Percentiles rank a stretch among this genome's conserved stretches.
These are phyloP conservation scores for Haematococcus sp. DNA, from an alignment of 139 green algal genomes.

Conservation along the genomic window DNA sequence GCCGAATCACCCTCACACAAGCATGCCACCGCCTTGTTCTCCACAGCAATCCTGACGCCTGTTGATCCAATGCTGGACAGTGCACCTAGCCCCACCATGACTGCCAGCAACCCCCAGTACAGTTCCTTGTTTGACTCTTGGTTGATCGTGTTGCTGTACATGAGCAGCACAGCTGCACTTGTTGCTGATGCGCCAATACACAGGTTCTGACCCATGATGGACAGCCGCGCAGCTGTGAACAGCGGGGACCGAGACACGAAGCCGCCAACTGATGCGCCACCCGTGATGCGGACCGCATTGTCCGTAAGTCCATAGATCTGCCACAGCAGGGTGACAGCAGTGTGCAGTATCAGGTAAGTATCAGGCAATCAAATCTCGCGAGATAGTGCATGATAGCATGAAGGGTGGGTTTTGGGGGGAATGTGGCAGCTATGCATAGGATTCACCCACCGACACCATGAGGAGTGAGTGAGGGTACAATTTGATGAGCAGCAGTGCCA, in stretches of 20 bases:
- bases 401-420: too few species aligned
- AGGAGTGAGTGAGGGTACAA: conserved; percentile 52
- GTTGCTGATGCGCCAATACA: conserved; percentile 46
- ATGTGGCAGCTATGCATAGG: too few species aligned
- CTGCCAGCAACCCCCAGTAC: conserved; percentile 42
- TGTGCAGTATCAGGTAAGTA: too few species aligned
- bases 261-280: conserved; percentile 32
- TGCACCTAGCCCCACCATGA: conserved; percentile 39
- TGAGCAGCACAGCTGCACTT: conserved; percentile 35
- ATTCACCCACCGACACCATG: conserved; percentile 49
- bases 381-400: too few species aligned
- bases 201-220: conserved; percentile 46
- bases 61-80: conserved; percentile 52
- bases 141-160: not conserved
- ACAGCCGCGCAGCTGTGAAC: not conserved
- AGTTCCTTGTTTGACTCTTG: not conserved
- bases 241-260: conserved; percentile 43
- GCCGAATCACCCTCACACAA: conserved; percentile 41
- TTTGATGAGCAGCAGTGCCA: conserved; percentile 62
- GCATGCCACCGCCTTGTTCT: conserved; percentile 54
- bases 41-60: conserved; percentile 60
- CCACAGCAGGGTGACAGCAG: too few species aligned
- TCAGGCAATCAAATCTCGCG: too few species aligned
- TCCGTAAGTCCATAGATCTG: conserved; percentile 68
- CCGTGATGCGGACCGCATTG: conserved; percentile 29